Percentiles rank a stretch among this genome's conserved stretches.
Conservation (phyloP, 75 land plant genomes). For the Isoetes taiwanensis region DNA sequence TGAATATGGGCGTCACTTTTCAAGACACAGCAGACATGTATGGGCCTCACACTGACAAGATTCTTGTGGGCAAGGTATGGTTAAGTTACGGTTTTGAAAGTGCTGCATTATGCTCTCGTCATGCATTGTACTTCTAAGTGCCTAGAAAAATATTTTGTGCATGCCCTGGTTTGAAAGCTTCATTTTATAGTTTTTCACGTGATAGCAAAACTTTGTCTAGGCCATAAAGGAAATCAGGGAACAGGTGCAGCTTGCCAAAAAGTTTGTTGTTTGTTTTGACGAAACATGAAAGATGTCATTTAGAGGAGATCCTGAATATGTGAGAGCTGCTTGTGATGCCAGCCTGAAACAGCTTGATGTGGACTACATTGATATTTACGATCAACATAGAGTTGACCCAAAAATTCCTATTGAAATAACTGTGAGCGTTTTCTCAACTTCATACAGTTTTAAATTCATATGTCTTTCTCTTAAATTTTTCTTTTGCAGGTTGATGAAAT, state of each 20-base stretch:
- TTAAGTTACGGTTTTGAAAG: too few relatives aligned
- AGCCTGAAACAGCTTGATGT: conserved; percentile 46
- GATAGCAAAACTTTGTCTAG: conserved; percentile 5
- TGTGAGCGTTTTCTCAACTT: conserved; percentile 1
- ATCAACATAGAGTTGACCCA: conserved; percentile 38
- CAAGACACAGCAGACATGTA: conserved; percentile 46
- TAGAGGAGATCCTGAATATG: conserved; percentile 36
- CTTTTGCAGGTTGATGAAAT: too few relatives aligned
- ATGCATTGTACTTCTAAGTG: too few relatives aligned
- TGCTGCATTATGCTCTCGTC: background rate
- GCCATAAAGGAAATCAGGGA: conserved; percentile 28
- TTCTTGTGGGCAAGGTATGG: conserved; percentile 5
- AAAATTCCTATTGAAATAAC: conserved; percentile 39
- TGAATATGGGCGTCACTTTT: conserved; percentile 39
- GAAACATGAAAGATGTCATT: background rate
- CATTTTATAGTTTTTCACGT: background rate
- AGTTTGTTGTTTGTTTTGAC: conserved; percentile 16
- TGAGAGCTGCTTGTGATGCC: conserved; percentile 41
- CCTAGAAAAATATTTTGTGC: background rate
- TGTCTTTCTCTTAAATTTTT: too few relatives aligned
- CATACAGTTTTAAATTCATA: too few relatives aligned
- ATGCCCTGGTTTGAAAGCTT: background rate
- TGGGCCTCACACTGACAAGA: conserved; percentile 20
- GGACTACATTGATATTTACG: conserved; percentile 52
- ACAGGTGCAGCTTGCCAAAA: conserved; percentile 26